These are phyloP conservation scores for Lactarius tabidus DNA, from an alignment of 768 basidiomycete species.

Conservation along the genomic window DNA sequence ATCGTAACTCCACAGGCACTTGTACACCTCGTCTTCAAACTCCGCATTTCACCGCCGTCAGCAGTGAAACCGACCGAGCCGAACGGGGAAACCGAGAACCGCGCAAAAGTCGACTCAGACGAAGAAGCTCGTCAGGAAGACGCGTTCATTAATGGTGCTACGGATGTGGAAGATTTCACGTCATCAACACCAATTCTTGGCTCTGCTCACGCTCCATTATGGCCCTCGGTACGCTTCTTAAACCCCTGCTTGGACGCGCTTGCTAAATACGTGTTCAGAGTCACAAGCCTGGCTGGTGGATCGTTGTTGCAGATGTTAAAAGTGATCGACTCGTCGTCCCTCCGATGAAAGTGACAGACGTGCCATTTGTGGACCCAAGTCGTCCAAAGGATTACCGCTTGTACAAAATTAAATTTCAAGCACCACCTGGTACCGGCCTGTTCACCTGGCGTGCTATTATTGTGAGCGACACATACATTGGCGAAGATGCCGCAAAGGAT, in stretches of 20 bases:
- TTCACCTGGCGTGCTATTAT: conserved; percentile 89
- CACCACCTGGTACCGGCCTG: conserved; percentile 75
- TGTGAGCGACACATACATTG: conserved; percentile 85
- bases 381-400: conserved; percentile 61
- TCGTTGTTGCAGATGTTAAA: conserved; percentile 85
- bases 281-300: conserved; percentile 91
- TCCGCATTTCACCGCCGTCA: conserved; percentile 62
- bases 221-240: conserved; percentile 68
- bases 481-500: conserved; percentile 67
- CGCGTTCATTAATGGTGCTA: conserved; percentile 60
- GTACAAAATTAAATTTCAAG: conserved; percentile 94
- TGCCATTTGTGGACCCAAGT: conserved; percentile 57
- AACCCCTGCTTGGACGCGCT: conserved; percentile 1
- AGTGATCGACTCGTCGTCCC: conserved; percentile 82
- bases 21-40: conserved; percentile 80
- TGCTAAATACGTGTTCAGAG: conserved; percentile 41
- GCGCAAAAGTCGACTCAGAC: conserved; percentile 42
- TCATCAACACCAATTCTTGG: conserved; percentile 41
- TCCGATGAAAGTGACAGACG: conserved; percentile 74
- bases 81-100: conserved; percentile 37
- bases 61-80: conserved; percentile 23
- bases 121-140: conserved; percentile 51
- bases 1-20: conserved; percentile 84
- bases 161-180: conserved; percentile 58
- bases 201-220: conserved; percentile 87